Evolutionary conservation across 2,329 filamentous ascomycete species (phyloP).

Genomic region (Aspergillus awamori): DNA sequence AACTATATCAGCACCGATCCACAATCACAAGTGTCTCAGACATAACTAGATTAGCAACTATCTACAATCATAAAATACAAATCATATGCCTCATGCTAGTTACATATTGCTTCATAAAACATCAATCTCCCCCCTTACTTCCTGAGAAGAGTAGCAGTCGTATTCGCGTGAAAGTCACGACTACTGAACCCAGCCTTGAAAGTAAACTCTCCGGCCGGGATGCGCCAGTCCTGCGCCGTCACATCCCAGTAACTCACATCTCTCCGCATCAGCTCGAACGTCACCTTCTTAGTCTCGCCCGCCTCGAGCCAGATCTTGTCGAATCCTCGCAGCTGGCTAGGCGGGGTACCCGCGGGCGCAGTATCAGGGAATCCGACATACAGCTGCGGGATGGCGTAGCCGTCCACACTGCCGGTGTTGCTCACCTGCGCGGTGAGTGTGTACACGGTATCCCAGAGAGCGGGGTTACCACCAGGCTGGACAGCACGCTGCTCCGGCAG

Average conservation of each 20-base stretch:
- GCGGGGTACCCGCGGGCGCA: constrained; percentile 41
- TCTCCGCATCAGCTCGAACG: constrained; percentile 58
- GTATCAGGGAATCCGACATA: constrained; percentile 29
- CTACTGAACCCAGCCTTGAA: constrained; percentile 23
- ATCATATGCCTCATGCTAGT: neutral
- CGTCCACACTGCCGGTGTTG: constrained; percentile 68
- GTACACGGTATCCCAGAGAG: constrained; percentile 28
- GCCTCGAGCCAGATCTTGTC: constrained; percentile 53
- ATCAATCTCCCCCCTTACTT: too few species aligned
- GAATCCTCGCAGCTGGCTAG: constrained; percentile 64
- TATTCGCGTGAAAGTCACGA: constrained; percentile 12
- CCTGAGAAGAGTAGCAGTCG: neutral
- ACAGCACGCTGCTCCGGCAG: constrained; percentile 32
- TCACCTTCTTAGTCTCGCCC: constrained; percentile 48
- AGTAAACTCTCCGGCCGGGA: constrained; percentile 21
- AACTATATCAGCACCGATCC: too few species aligned
- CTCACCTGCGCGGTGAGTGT: constrained; percentile 62
- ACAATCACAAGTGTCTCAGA: neutral
- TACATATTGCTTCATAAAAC: neutral
- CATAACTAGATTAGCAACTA: neutral
- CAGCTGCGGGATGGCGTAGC: constrained; percentile 73
- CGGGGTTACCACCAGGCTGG: constrained; percentile 51
- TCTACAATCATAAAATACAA: neutral
- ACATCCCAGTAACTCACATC: constrained; percentile 69
- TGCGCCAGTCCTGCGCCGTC: constrained; percentile 60